Evolutionary conservation across 2,329 filamentous ascomycete species (phyloP).

Genomic region (Pyrenophora seminiperda): DNA sequence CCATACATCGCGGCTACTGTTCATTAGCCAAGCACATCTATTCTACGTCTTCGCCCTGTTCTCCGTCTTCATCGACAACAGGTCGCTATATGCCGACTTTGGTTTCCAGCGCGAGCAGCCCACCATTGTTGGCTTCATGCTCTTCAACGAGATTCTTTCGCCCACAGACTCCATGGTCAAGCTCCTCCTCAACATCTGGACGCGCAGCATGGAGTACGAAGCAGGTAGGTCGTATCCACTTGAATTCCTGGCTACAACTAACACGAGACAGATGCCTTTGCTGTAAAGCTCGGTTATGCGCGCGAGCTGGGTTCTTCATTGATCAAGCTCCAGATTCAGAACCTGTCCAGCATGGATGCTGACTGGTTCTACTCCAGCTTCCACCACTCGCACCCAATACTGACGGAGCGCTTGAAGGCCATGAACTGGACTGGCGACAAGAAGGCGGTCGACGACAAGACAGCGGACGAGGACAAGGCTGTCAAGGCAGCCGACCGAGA

Average conservation of each 20-base stretch:
- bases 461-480: constrained; percentile 62
- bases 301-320: constrained; percentile 82
- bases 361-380: constrained; percentile 99
- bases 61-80: constrained; percentile 96
- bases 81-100: constrained; percentile 86
- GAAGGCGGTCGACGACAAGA: constrained; percentile 58
- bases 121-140: constrained; percentile 94
- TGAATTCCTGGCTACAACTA: constrained; percentile 21
- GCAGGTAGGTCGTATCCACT: constrained; percentile 61
- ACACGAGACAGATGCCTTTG: constrained; percentile 71
- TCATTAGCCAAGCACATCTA: constrained; percentile 80
- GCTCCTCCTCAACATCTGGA: constrained; percentile 93
- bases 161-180: constrained; percentile 96
- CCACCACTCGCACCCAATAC: constrained; percentile 96
- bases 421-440: constrained; percentile 80
- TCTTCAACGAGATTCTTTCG: constrained; percentile 95
- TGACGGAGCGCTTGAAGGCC: constrained; percentile 89
- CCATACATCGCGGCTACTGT: constrained; percentile 90
- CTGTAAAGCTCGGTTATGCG: constrained; percentile 80
- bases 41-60: constrained; percentile 98
- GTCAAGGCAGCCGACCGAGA: constrained; percentile 77
- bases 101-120: constrained; percentile 83
- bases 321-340: constrained; percentile 98
- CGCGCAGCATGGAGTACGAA: constrained; percentile 93
- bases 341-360: constrained; percentile 97